phyloP scores from a whole-genome alignment of 257 asterid genomes.

The Solanum verrucosum region DNA sequence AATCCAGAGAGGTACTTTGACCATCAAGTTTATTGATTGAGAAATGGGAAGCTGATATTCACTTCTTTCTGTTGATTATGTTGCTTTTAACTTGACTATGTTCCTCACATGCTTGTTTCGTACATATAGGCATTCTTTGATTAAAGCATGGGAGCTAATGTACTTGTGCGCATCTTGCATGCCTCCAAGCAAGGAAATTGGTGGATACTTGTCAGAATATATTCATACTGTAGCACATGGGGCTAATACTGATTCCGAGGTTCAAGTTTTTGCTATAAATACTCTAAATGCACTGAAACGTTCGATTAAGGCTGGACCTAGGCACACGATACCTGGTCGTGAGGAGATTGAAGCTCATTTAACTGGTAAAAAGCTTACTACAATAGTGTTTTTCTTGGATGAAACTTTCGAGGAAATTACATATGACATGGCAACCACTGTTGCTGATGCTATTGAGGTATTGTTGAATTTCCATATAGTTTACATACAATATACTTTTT shows the following conservation, averaged over 20 bases:
- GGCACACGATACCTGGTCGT: constrained; percentile 79
- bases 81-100: background rate
- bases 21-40: background rate
- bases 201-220: constrained; percentile 81
- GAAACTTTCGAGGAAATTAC: constrained; percentile 98
- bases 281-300: constrained; percentile 81
- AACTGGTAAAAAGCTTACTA: constrained; percentile 90
- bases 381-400: constrained; percentile 92
- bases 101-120: constrained; percentile 3
- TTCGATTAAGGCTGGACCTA: constrained; percentile 92
- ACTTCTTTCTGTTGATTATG: background rate
- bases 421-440: constrained; percentile 94
- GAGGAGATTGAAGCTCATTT: constrained; percentile 96
- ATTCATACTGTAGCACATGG: constrained; percentile 71
- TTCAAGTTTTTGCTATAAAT: constrained; percentile 73
- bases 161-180: constrained; percentile 88
- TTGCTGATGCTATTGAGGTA: constrained; percentile 97
- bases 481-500: background rate
- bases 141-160: constrained; percentile 97
- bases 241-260: constrained; percentile 60
- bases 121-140: constrained; percentile 51
- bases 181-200: constrained; percentile 98
- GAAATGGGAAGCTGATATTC: background rate
- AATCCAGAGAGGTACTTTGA: constrained; percentile 70
- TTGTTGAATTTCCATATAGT: constrained; percentile 4